Base-by-base conservation (phyloP, 768 basidiomycete species). In the Boletus subparvulus region DNA sequence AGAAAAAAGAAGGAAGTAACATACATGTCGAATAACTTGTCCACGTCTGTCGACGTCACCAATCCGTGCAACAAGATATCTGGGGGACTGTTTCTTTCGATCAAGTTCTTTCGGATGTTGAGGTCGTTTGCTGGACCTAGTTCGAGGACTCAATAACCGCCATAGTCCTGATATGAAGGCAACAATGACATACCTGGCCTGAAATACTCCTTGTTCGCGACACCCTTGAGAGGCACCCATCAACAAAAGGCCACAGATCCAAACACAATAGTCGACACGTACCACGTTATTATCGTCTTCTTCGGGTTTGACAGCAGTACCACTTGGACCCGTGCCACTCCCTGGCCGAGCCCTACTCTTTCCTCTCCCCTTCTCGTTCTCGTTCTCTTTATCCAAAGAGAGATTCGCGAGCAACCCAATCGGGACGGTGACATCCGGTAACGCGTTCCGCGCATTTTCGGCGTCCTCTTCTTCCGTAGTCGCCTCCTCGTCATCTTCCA, bases 1-100 rank as follows among this genome's bases (percentile, higher is more conserved):
- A 28, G 6, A 30, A n/a, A 30, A 10, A 10, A 2, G 32, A 10
- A 2, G 32, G 7, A 50, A 26, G 7, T 0, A 13, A 79, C 90
- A 33, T 62, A 91, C 88, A 93, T 90, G 35, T 89, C 79, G 61
- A 93, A 94, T n/a, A 94, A 72, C 60, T 86, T 86, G 55, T 92
- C 87, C 3, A 92, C 90, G 58, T 93, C 91, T 46, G 83, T 82
- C 0, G 87, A 82, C 1, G 83, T 85, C 36, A 94, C 88, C 21
- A 94, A 73, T 11, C 88, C 88, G 61, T 92, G 90, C 2, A 90
- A 81, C 41, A 93, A 67, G 54, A 94, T 91, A 63, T 92, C 90
- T 0, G 91, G 91, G 1, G 89, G 87, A 61, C 82, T 87, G 60
- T 90, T 87, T 55, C 82, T 85, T 64, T 91, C 89, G 45, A 92